phyloP scores from a whole-genome alignment of 768 basidiomycete genomes.

The Boletus speciosus region DNA sequence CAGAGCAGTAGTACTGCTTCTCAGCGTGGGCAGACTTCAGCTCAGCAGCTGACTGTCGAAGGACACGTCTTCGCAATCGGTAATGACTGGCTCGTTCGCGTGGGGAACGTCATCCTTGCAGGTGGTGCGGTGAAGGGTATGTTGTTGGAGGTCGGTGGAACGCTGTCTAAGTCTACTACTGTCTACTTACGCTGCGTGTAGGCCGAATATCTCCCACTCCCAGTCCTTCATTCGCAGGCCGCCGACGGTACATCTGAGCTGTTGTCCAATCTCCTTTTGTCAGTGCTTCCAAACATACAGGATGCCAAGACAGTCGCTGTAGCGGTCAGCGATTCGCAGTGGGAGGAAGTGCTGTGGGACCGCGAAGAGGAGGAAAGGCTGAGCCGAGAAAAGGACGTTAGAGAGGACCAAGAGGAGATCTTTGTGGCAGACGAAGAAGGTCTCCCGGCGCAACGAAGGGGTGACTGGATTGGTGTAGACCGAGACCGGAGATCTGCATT shows the following conservation, averaged over 20 bases:
- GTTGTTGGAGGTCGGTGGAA: slow-evolving; percentile 64
- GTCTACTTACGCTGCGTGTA: slow-evolving; percentile 25
- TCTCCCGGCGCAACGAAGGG: slow-evolving; percentile 43
- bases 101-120: slow-evolving; percentile 72
- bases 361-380: slow-evolving; percentile 56
- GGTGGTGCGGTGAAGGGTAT: slow-evolving; percentile 80
- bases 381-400: slow-evolving; percentile 21
- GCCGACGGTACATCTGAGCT: slow-evolving; percentile 70
- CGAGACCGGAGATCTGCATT: slow-evolving; percentile 78
- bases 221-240: slow-evolving; percentile 59
- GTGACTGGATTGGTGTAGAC: slow-evolving; percentile 77
- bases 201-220: slow-evolving; percentile 83
- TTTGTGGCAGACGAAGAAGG: slow-evolving; percentile 63
- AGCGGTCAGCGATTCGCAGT: slow-evolving; percentile 71
- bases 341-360: slow-evolving; percentile 80
- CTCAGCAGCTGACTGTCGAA: slow-evolving; percentile 70
- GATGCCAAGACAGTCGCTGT: slow-evolving; percentile 77
- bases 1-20: slow-evolving; percentile 39
- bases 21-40: slow-evolving; percentile 47
- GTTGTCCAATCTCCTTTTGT: slow-evolving; percentile 69
- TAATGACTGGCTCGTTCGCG: slow-evolving; percentile 76
- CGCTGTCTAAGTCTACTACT: not conserved
- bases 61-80: slow-evolving; percentile 74
- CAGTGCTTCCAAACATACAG: slow-evolving; percentile 67
- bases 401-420: slow-evolving; percentile 44